These are phyloP conservation scores for Saccharomycopsis schoenii DNA, from an alignment of 805 yeast species.

Conservation along the genomic window DNA sequence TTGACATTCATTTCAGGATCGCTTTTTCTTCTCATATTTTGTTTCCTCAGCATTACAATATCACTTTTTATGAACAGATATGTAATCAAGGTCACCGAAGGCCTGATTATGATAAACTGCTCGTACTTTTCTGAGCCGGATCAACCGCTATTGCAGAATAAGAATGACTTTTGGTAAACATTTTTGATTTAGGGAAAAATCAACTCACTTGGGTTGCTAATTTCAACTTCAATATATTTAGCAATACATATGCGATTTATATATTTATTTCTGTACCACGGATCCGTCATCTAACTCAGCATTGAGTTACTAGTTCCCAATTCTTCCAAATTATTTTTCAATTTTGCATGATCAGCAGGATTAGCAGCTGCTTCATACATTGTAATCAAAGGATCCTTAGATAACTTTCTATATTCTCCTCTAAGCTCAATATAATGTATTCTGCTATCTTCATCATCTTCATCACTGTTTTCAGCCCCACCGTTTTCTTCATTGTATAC, in stretches of 20 bases:
- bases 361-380: slow-evolving; percentile 88
- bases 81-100: too few species aligned
- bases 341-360: slow-evolving; percentile 70
- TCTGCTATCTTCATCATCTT: slow-evolving; percentile 46
- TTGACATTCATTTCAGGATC: too few species aligned
- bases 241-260: too few species aligned
- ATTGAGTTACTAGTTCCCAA: neutral
- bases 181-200: too few species aligned
- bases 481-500: slow-evolving; percentile 33
- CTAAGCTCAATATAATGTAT: slow-evolving; percentile 69
- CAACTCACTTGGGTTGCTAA: neutral
- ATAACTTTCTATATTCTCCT: slow-evolving; percentile 53
- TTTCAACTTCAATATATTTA: neutral
- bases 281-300: neutral
- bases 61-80: too few species aligned
- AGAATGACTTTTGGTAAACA: too few species aligned
- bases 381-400: slow-evolving; percentile 63
- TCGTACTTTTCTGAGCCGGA: too few species aligned
- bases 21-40: too few species aligned
- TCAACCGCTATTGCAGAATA: too few species aligned
- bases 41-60: too few species aligned
- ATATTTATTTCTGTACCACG: too few species aligned
- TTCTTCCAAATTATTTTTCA: slow-evolving; percentile 17
- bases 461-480: slow-evolving; percentile 24
- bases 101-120: too few species aligned